Evolutionary conservation across 345 rosid species (phyloP).

Genomic region (Chamaenerion angustifolium): DNA sequence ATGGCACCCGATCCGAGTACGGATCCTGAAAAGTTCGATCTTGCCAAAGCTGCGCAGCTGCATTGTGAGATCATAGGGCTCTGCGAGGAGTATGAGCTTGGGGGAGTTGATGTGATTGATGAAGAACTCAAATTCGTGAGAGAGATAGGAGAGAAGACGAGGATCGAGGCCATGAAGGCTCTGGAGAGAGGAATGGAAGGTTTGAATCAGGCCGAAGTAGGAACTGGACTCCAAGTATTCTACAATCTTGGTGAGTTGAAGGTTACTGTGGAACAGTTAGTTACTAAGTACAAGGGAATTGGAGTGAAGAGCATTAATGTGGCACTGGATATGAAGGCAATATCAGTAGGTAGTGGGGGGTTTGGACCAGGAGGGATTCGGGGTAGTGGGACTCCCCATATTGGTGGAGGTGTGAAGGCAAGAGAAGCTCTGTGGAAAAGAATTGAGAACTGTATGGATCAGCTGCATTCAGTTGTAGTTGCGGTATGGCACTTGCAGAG

Average conservation of each 20-base stretch:
- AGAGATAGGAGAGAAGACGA: conserved; percentile 53
- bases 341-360: conserved; percentile 41
- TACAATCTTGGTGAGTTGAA: conserved; percentile 85
- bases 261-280: conserved; percentile 63
- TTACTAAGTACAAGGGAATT: conserved; percentile 61
- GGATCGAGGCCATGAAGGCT: conserved; percentile 70
- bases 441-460: conserved; percentile 77
- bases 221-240: conserved; percentile 92
- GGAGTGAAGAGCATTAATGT: conserved; percentile 62
- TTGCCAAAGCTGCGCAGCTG: conserved; percentile 85
- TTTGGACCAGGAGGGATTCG: conserved; percentile 91
- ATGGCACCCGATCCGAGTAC: conserved; percentile 34
- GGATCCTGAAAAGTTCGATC: conserved; percentile 69
- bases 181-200: conserved; percentile 95
- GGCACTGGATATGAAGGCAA: conserved; percentile 91
- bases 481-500: conserved; percentile 99
- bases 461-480: conserved; percentile 59
- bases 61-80: conserved; percentile 65
- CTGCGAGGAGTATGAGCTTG: conserved; percentile 66
- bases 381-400: conserved; percentile 83
- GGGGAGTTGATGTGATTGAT: conserved; percentile 58
- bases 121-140: conserved; percentile 55
- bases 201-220: conserved; percentile 90
- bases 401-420: conserved; percentile 79
- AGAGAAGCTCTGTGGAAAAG: conserved; percentile 95